Conservation (phyloP, 208 protist genomes). For the Naegleria lovaniensis region DNA sequence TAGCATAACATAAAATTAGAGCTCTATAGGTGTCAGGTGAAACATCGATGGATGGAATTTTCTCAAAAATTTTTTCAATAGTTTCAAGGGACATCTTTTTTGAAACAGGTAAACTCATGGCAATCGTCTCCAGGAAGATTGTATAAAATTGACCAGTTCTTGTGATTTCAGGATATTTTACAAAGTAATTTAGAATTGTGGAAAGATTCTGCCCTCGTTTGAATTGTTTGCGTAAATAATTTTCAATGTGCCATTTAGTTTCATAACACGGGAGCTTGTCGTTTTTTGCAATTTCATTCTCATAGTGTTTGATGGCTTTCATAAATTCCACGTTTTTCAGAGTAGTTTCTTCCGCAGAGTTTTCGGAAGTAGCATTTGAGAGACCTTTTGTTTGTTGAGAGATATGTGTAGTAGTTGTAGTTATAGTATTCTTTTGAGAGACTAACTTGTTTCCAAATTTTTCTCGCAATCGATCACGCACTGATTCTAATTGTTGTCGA, state of each 20-base stretch:
- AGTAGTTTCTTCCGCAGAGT: too few species aligned
- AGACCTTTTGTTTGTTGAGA: too few species aligned
- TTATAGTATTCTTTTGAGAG: too few species aligned
- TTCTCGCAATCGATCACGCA: too few species aligned
- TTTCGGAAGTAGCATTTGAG: too few species aligned
- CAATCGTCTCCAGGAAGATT: not conserved
- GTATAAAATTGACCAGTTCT: not conserved
- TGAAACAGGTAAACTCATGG: not conserved
- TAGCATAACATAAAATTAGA: not conserved
- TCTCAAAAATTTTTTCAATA: not conserved
- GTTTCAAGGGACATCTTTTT: not conserved
- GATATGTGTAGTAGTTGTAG: too few species aligned
- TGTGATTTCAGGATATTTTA: not conserved
- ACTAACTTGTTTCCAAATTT: too few species aligned
- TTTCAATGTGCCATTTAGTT: not conserved
- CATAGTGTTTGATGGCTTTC: not conserved
- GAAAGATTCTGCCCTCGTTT: not conserved
- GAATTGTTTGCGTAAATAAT: not conserved
- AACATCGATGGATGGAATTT: not conserved
- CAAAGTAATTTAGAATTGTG: not conserved
- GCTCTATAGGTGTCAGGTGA: not conserved
- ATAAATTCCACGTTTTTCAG: not conserved
- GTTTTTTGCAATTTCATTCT: not conserved
- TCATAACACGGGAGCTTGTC: not conserved
- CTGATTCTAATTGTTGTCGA: too few species aligned